Base-by-base conservation (phyloP, 768 basidiomycete species). In the Suillus placidus region DNA sequence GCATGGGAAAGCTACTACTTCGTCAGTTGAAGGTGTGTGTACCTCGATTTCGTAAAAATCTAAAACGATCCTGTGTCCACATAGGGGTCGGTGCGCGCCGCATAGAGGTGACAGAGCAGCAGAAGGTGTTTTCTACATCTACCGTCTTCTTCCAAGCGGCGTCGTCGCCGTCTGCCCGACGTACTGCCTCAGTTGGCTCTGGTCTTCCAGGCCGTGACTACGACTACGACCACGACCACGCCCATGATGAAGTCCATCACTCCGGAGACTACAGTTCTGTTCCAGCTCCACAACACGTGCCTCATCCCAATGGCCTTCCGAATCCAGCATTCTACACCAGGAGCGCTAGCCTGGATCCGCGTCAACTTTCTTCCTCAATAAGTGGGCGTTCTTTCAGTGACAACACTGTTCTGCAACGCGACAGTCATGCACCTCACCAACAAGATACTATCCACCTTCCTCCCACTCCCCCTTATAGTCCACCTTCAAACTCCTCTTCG, bases 11-110 rank as follows among this genome's bases (percentile, higher is more conserved):
- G 81, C 87, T 18, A 78, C 84, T 18, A 88, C 88, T 7, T 84
- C 88, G 52, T 94, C 91, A 90, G 90, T 92, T 14, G 97, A 98
- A 83, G 94, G 97, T 95, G 63, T 58, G 85, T 76, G 12, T 35
- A n/a, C 62, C 83, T 73, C 34, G 40, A 42, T 64, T 64, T 64
- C 13, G 55, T 34, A 42, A 26, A 20, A 42, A 18, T 4, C 1
- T 20, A 2, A 20, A 26, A 18, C 12, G 1, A 30, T 13, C 18
- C 6, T 60, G 18, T 26, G 23, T 38, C 8, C 14, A 51, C 16
- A 32, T 71, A 80, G 87, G 84, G 18, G 83, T 92, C 61, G 94
- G 92, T 61, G 82, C 89, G 10, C 84, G 90, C 18, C 84, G 91
- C 43, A 78, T 89, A 66, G 93, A 97, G 37, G 81, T 93, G 16